Percentiles rank a stretch among this genome's conserved stretches.
These are phyloP conservation scores for Kazachstania sp. DNA, from an alignment of 1,139 yeast species.

Conservation along the genomic window DNA sequence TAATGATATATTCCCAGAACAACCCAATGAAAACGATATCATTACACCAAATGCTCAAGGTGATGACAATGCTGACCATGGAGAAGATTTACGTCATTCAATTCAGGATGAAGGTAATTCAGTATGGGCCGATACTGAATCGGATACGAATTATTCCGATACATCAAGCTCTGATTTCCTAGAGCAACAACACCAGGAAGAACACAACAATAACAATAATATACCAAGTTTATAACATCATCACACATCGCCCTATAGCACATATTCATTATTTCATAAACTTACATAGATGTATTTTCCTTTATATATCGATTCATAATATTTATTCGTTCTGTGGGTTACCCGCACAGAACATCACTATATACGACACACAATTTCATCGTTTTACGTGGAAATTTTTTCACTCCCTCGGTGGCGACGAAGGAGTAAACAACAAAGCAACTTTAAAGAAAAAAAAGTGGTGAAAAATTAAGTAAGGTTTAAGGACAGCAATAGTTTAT, in stretches of 20 bases:
- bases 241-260: too few species aligned
- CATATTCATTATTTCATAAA: too few species aligned
- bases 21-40: slow-evolving; percentile 1
- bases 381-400: background rate
- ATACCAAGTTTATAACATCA: too few species aligned
- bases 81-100: background rate
- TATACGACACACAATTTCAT: slow-evolving; percentile 4
- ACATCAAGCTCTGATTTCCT: background rate
- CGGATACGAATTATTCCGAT: background rate
- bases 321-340: background rate
- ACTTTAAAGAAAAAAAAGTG: background rate
- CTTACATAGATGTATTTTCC: too few species aligned
- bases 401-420: slow-evolving; percentile 5
- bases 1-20: slow-evolving; percentile 15
- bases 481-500: background rate
- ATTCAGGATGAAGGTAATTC: background rate
- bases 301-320: background rate
- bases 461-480: background rate
- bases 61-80: background rate
- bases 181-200: too few species aligned
- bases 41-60: background rate
- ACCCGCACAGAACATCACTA: background rate
- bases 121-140: slow-evolving; percentile 1
- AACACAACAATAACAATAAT: background rate
- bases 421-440: slow-evolving; percentile 5